Base-by-base conservation (phyloP, 164 flowering plant species). In the Nymphaea colorata region DNA sequence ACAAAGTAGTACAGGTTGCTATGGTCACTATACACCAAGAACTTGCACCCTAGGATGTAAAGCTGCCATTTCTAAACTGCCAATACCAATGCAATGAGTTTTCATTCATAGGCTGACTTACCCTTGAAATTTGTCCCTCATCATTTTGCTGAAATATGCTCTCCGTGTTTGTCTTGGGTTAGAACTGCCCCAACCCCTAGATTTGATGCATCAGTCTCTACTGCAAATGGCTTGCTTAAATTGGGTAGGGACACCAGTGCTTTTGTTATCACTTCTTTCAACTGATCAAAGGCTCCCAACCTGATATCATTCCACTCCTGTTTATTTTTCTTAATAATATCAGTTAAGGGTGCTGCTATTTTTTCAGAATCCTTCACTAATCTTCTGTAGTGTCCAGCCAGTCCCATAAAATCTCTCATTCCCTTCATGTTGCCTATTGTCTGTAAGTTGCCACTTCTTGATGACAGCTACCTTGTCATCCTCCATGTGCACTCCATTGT, bases 61-160 rank as follows among this genome's bases (percentile, higher is more conserved):
- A 25, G 65, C 8, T n/a, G 43, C 65, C 65, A 64, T 43, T 65
- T 65, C 17, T 65, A 3, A 43, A 65, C 67, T 12, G 44, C 44
- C 10, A 43, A 55, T 4, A 43, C 18, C 5, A 65, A 14, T 43
- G 67, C 51, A 43, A 65, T 12, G 51, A 65, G 43, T 55, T 65
- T 51, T 10, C 67, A 8, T n/a, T 44, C 67, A 64, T 64, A 44
- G 43, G 67, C 10, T 8, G 67, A 65, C 10, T n/a, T 15, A 5
- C 41, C n/a, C 14, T 43, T 18, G 17, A 43, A 18, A 4, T 36
- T 16, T 41, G 10, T 44, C 10, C 44, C 41, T n/a, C 3, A 64
- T 11, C 44, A n/a, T 41, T 64, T 64, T 12, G 3, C 42, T 6
- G 15, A 64, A 64, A 64, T 41, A 25, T 43, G 4, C 14, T 41